Conservation (phyloP, 805 yeast species). For the Wickerhamiella dianesei region DNA sequence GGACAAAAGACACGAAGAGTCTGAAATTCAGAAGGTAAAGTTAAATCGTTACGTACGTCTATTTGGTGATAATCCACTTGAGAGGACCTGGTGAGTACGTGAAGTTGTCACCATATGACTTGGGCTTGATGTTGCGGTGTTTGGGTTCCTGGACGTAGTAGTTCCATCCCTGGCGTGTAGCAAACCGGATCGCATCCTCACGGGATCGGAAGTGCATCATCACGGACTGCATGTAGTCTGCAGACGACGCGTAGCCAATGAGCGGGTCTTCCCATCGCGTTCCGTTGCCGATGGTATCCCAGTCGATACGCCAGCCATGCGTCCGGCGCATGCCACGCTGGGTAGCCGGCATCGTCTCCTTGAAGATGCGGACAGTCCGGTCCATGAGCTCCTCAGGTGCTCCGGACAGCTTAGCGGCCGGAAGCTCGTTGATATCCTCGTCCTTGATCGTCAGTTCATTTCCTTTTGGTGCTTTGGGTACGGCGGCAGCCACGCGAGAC, state of each 20-base stretch:
- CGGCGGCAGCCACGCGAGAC: not conserved
- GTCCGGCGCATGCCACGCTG: slow-evolving; percentile 46
- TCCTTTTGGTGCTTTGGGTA: not conserved
- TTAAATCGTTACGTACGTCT: slow-evolving; percentile 10
- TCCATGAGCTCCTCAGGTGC: slow-evolving; percentile 56
- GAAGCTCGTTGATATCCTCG: slow-evolving; percentile 6
- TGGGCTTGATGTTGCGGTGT: slow-evolving; percentile 54
- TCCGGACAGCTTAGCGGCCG: slow-evolving; percentile 29
- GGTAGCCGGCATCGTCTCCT: slow-evolving; percentile 68
- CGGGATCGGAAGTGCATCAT: slow-evolving; percentile 57
- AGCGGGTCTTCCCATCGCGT: slow-evolving; percentile 84
- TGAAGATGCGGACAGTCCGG: slow-evolving; percentile 62
- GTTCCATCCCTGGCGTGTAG: slow-evolving; percentile 76
- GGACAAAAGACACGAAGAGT: too few species aligned
- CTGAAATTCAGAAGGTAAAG: not conserved
- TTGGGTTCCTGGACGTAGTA: slow-evolving; percentile 74
- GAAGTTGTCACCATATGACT: slow-evolving; percentile 63
- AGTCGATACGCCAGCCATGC: slow-evolving; percentile 58
- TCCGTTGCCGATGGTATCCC: slow-evolving; percentile 66
- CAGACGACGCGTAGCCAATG: slow-evolving; percentile 70
- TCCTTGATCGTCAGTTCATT: slow-evolving; percentile 11
- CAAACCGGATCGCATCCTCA: slow-evolving; percentile 67
- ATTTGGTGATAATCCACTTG: slow-evolving; percentile 72
- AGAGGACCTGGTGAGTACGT: slow-evolving; percentile 54
- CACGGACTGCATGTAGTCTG: slow-evolving; percentile 71